phyloP scores from a whole-genome alignment of 768 basidiomycete species.

The Rhodotorula toruloides region DNA sequence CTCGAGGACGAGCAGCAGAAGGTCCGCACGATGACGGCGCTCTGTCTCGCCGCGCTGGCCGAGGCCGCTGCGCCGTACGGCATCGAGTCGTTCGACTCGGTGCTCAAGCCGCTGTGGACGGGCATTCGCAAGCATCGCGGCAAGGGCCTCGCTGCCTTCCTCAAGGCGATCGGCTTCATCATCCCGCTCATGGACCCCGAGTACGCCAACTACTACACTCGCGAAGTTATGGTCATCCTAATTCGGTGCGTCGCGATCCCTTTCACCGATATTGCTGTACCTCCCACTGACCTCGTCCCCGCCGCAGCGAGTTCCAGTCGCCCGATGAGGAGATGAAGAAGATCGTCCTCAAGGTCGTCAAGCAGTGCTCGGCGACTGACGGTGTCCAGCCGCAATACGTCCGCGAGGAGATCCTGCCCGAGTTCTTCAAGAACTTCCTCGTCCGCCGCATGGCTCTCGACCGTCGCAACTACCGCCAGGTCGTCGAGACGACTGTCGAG shows the following conservation, averaged over 20 bases:
- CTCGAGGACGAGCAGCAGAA: slow-evolving; percentile 92
- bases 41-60: slow-evolving; percentile 85
- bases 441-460: slow-evolving; percentile 77
- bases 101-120: slow-evolving; percentile 87
- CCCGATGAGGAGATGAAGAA: slow-evolving; percentile 99
- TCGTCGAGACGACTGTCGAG: slow-evolving; percentile 98
- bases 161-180: slow-evolving; percentile 98
- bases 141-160: slow-evolving; percentile 87
- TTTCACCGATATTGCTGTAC: too few species aligned
- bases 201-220: slow-evolving; percentile 98
- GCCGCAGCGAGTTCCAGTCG: slow-evolving; percentile 74
- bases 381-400: slow-evolving; percentile 95
- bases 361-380: slow-evolving; percentile 97
- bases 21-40: slow-evolving; percentile 90
- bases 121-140: slow-evolving; percentile 93
- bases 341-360: slow-evolving; percentile 97
- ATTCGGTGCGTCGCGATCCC: slow-evolving; percentile 58
- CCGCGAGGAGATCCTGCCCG: slow-evolving; percentile 93
- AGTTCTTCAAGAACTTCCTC: slow-evolving; percentile 99
- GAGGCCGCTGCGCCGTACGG: slow-evolving; percentile 97
- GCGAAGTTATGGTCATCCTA: slow-evolving; percentile 92
- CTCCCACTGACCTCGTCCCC: not conserved
- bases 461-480: slow-evolving; percentile 88
- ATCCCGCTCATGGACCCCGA: slow-evolving; percentile 99
- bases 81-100: slow-evolving; percentile 98